Percentiles rank a stretch among this genome's conserved stretches.
Conservation (phyloP, 441 rosid genomes). For the Populus hybrid region DNA sequence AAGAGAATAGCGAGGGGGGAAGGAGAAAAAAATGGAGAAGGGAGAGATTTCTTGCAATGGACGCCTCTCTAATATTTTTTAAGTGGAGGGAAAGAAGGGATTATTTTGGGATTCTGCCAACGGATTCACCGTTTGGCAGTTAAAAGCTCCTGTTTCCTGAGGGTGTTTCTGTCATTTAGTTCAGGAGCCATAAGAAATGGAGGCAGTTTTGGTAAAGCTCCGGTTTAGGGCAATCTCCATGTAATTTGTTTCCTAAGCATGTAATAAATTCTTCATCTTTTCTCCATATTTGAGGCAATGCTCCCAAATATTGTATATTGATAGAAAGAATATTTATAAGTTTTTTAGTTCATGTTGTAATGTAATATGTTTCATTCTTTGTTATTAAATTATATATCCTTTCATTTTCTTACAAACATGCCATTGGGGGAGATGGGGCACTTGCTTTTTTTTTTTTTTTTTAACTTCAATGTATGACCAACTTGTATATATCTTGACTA, state of each 20-base stretch:
- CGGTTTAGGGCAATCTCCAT: background rate
- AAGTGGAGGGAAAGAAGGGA: slow-evolving; percentile 1
- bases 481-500: rapidly evolving
- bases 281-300: background rate
- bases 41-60: slow-evolving; percentile 36
- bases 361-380: too few relatives aligned
- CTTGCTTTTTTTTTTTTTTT: too few relatives aligned
- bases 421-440: too few relatives aligned
- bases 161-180: background rate
- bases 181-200: too few relatives aligned
- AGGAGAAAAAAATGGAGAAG: background rate
- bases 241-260: background rate
- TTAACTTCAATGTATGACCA: rapidly evolving
- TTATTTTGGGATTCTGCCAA: slow-evolving; percentile 11
- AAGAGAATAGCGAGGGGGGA: background rate
- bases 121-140: slow-evolving; percentile 3
- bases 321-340: background rate
- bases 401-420: too few relatives aligned
- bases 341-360: too few relatives aligned
- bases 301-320: background rate
- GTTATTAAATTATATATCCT: too few relatives aligned
- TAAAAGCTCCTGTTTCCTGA: background rate
- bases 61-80: slow-evolving; percentile 25
- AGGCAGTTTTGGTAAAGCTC: background rate
- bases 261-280: background rate